These are phyloP conservation scores for Yamadazyma aaseri DNA, from an alignment of 1,139 yeast species.

Conservation along the genomic window DNA sequence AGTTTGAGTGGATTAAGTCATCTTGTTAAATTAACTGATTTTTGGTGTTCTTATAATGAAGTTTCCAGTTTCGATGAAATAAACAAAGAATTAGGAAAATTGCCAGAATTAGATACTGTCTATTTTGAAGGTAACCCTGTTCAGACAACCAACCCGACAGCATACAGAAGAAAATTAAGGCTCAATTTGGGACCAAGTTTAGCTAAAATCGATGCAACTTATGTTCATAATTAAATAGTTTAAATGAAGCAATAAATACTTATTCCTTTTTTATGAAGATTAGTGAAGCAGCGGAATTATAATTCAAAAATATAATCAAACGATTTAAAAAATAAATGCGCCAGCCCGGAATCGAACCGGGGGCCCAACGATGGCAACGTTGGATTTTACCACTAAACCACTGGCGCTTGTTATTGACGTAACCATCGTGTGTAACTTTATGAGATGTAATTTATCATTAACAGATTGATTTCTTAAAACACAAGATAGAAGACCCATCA, in stretches of 20 bases:
- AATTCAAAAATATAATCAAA: too few species aligned
- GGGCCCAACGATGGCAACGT: slow-evolving; percentile 16
- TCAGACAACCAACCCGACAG: slow-evolving; percentile 68
- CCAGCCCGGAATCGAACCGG: slow-evolving; percentile 17
- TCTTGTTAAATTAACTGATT: slow-evolving; percentile 70
- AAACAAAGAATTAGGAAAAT: slow-evolving; percentile 58
- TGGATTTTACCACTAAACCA: slow-evolving; percentile 18
- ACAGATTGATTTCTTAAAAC: too few species aligned
- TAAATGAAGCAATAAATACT: too few species aligned
- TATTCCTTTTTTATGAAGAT: too few species aligned
- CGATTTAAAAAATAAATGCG: slow-evolving; percentile 13
- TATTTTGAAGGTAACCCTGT: slow-evolving; percentile 95
- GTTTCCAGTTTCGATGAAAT: slow-evolving; percentile 69
- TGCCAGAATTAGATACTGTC: slow-evolving; percentile 77
- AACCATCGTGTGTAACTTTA: too few species aligned
- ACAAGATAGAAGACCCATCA: too few species aligned
- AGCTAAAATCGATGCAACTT: slow-evolving; percentile 89
- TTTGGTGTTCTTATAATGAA: slow-evolving; percentile 88
- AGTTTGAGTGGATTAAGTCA: slow-evolving; percentile 66
- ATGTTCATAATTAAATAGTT: slow-evolving; percentile 29
- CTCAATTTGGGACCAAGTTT: slow-evolving; percentile 73
- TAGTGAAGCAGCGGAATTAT: too few species aligned
- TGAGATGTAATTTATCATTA: too few species aligned
- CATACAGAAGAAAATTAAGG: slow-evolving; percentile 80
- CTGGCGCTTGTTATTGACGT: too few species aligned